Conservation (phyloP, 495 filamentous ascomycete species). For the Hyphodiscus hymeniophilus region DNA sequence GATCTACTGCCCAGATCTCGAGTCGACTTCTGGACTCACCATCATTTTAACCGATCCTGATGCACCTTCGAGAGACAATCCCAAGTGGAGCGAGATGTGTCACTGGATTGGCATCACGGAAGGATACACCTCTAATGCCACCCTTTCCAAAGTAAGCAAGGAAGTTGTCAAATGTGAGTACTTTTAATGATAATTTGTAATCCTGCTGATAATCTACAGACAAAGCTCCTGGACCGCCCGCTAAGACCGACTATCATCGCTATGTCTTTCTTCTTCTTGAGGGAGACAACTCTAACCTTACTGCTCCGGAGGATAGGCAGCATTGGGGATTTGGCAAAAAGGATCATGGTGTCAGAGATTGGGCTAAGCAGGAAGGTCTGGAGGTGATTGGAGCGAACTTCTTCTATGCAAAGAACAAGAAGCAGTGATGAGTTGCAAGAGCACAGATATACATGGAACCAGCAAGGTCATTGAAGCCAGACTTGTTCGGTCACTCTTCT, state of each 20-base stretch:
- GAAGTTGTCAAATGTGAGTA: conserved; percentile 16
- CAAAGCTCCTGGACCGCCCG: conserved; percentile 53
- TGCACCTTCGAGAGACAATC: conserved; percentile 55
- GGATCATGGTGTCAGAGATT: conserved; percentile 49
- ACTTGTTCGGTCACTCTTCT: no score
- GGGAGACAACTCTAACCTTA: conserved; percentile 35
- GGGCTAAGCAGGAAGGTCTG: conserved; percentile 54
- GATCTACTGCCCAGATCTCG: conserved; percentile 22
- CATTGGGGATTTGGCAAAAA: conserved; percentile 54
- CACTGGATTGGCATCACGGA: conserved; percentile 54
- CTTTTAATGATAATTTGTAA: neutral
- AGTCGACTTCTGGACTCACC: conserved; percentile 17
- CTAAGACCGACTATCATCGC: conserved; percentile 58
- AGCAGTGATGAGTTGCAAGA: conserved; percentile 30
- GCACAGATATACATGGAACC: no score
- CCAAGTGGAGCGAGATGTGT: conserved; percentile 63
- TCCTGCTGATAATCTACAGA: conserved; percentile 7
- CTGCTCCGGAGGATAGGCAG: conserved; percentile 47
- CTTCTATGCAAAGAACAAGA: conserved; percentile 52
- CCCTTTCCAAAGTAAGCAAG: neutral
- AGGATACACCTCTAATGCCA: neutral
- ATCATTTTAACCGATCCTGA: conserved; percentile 61
- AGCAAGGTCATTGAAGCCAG: no score
- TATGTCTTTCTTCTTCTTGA: conserved; percentile 58
- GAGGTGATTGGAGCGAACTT: conserved; percentile 62